Evolutionary conservation across 192 early-diverging fungal genomes (phyloP), one percentile per base, ranked within the genome.

Genomic region (Cladochytrium replicatum): DNA sequence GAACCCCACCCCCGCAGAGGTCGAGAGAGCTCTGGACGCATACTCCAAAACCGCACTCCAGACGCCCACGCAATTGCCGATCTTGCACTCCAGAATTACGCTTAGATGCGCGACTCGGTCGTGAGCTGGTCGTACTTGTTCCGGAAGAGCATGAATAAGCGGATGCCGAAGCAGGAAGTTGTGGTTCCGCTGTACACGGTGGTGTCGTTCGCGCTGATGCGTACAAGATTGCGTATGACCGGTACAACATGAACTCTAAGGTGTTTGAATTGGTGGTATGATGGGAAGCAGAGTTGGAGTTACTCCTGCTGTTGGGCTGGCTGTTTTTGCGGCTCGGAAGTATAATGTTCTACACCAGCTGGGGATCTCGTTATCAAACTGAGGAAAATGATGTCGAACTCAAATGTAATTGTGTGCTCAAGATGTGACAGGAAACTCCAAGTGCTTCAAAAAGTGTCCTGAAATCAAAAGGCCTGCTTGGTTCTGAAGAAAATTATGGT

Each of bases 131-230:
- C 62, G 15, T 98, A 88, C 48, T 50, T 90, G 37, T 45, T 83
- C 42, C 69, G 88, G n/a, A 93, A 88, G 61, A 64, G 63, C 30
- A 48, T 98, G 2, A 91, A 95, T 57, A 41, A 69, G 19, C 37
- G 80, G 41, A 67, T 92, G 39, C 94, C 94, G 2, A 52, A n/a
- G n/a, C n/a, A 45, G 3, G 38, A 41, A 6, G 17, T 31, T 24
- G 62, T 94, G 25, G 85, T 89, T 46, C 94, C 94, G 34, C 71
- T 98, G 4, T 98, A 98, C 52, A 89, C 89, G 15, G 93, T 98
- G 91, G 87, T 98, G 41, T 85, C 82, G 43, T 98, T 98, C 57
- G 80, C 87, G 9, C 80, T 80, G 9, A 80, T 87, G 3, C 85
- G 6, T 98, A 98, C 66, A 74, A 84, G 1, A 71, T 87, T 31